Percentiles rank a stretch among this genome's conserved stretches.
These are phyloP conservation scores for Coprinopsis sp. DNA, from an alignment of 768 basidiomycete genomes.

Conservation along the genomic window DNA sequence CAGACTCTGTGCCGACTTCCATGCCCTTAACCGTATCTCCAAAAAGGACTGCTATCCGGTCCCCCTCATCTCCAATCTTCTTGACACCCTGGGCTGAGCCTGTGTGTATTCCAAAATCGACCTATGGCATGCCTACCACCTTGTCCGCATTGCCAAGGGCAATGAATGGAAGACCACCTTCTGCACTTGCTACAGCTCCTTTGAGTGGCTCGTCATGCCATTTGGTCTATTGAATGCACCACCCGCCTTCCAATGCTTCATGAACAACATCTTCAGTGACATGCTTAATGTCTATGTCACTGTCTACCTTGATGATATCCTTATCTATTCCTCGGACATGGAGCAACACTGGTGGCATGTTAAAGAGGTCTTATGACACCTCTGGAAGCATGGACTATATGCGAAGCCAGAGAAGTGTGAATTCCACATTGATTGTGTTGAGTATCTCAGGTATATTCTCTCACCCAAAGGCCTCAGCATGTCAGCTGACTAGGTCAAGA, in stretches of 20 bases:
- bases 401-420: too few relatives aligned
- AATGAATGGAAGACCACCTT: conserved; percentile 36
- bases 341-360: too few relatives aligned
- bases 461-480: conserved; percentile 26
- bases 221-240: conserved; percentile 31
- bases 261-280: conserved; percentile 30
- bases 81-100: conserved; percentile 20
- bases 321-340: conserved; percentile 29
- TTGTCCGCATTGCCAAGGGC: conserved; percentile 30
- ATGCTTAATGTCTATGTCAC: conserved; percentile 25
- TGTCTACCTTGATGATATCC: conserved; percentile 36
- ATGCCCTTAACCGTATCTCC: too few relatives aligned
- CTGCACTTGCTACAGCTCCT: conserved; percentile 27
- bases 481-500: conserved; percentile 33
- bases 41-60: too few relatives aligned
- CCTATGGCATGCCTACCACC: too few relatives aligned
- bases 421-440: too few relatives aligned
- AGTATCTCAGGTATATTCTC: too few relatives aligned
- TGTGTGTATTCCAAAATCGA: too few relatives aligned
- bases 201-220: conserved; percentile 35
- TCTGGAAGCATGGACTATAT: too few relatives aligned
- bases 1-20: too few relatives aligned
- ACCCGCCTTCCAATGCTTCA: conserved; percentile 32
- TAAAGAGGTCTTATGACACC: too few relatives aligned
- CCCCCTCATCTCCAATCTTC: conserved; percentile 28